These are phyloP conservation scores for Pseudisothecium myosuroides DNA, from an alignment of 225 moss, liverwort and hornwort species.

Conservation along the genomic window DNA sequence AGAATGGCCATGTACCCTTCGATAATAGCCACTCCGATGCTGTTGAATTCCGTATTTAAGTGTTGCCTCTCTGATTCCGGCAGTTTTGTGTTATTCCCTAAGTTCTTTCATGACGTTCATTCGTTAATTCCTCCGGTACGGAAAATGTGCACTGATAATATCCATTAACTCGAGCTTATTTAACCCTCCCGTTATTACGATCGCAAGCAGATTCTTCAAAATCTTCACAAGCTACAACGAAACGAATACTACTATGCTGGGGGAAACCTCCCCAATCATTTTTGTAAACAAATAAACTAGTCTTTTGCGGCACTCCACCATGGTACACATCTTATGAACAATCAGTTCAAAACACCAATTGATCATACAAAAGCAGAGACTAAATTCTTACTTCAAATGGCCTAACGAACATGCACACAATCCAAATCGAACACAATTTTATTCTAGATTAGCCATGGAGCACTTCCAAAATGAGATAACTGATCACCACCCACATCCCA, in stretches of 20 bases:
- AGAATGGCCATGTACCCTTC: background rate
- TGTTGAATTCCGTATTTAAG: accelerated
- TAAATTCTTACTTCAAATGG: background rate
- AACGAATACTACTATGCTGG: accelerated
- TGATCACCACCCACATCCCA: too few species aligned
- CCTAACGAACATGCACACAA: too few species aligned
- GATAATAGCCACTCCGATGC: accelerated
- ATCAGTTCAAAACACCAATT: background rate
- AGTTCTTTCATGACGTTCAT: accelerated
- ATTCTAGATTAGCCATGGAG: background rate
- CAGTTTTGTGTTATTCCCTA: accelerated
- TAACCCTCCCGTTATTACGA: accelerated
- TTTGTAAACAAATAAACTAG: accelerated
- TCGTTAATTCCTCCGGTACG: accelerated
- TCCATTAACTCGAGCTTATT: too few species aligned
- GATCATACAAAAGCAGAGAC: background rate
- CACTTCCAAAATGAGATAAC: background rate
- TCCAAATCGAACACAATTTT: background rate
- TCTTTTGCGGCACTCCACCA: background rate
- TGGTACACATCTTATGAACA: background rate
- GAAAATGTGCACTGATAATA: background rate
- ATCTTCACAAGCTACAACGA: background rate
- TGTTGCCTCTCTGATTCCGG: background rate
- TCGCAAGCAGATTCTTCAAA: background rate
- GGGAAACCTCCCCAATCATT: accelerated